Evolutionary conservation across 2,329 filamentous ascomycete species (phyloP), one percentile per base, ranked within the genome.

Genomic region (Alternaria incomplexa): DNA sequence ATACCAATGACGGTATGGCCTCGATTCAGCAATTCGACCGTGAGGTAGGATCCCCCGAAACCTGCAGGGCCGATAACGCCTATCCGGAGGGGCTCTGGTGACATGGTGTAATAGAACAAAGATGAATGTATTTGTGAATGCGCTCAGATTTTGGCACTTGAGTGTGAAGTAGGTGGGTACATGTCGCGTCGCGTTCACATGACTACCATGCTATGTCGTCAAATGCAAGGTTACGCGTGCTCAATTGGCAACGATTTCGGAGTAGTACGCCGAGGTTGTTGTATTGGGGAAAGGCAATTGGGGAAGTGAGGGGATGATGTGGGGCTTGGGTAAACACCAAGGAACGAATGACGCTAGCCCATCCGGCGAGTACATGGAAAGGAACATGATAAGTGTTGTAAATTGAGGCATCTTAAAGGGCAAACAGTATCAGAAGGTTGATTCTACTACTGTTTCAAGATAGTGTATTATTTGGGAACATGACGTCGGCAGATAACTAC

Each of bases 1-100:
- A 79, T 69, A 2, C 78, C 77, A 11, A 77, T 67, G 6, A 80
- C 75, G 6, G 68, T 72, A 45, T 80, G 75, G 6, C 77, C 77
- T 32, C 77, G 72, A 30, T 72, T 74, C 1, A 80, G 63, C 5
- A 79, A 72, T 48, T 79, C 78, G 8, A 76, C 72, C 22, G 63
- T 68, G 10, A 78, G 70, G 56, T 78, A 73, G 2, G 77, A 79
- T 13, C 78, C 78, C 1, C 74, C 73, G 45, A 79, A 79, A 10
- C 77, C 78, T 32, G 77, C 69, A 4, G 76, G 72, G 2, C 78
- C 78, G 22, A 80, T 74, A 1, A 80, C 68, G 11, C 73, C 78
- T 15, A 80, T 56, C 12, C 58, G 62, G 1, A 76, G 58, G 4
- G 65, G 45, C 1, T 62, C 68, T 3, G 62, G 4, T 4, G 47